Conservation (phyloP, 768 basidiomycete species). For the Auriscalpium microsporum region DNA sequence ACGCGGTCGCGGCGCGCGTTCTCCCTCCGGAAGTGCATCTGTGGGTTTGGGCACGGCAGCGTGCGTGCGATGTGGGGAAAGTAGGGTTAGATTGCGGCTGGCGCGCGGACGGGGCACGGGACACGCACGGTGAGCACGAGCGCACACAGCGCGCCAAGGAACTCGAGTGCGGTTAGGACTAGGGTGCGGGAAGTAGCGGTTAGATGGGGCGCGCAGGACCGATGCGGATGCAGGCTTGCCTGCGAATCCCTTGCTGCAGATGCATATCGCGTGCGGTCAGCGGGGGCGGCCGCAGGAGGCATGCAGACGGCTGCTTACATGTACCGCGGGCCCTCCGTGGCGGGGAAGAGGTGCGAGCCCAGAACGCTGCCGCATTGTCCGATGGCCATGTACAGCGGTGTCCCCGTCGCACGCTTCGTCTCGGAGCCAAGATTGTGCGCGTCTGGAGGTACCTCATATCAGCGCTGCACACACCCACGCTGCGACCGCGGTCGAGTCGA, state of each 20-base stretch:
- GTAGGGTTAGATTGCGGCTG: background rate
- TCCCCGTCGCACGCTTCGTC: constrained; percentile 67
- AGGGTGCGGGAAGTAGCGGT: constrained; percentile 5
- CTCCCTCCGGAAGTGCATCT: constrained; percentile 59
- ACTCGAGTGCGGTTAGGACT: constrained; percentile 45
- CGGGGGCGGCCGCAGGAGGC: no score
- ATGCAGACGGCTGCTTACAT: constrained; percentile 34
- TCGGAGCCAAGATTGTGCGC: constrained; percentile 74
- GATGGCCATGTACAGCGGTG: constrained; percentile 73
- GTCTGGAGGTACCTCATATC: constrained; percentile 27
- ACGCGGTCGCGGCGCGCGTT: constrained; percentile 46
- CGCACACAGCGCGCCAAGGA: constrained; percentile 47
- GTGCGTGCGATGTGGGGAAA: background rate
- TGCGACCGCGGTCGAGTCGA: background rate
- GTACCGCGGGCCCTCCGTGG: constrained; percentile 54
- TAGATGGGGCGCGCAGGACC: background rate
- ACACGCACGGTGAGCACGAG: constrained; percentile 40
- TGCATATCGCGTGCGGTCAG: background rate
- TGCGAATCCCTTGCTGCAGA: constrained; percentile 48
- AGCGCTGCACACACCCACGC: background rate
- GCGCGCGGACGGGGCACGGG: background rate
- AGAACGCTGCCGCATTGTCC: constrained; percentile 71
- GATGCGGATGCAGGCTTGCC: constrained; percentile 24
- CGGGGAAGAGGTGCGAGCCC: constrained; percentile 69
- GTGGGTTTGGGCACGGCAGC: background rate